phyloP scores from a whole-genome alignment of 768 basidiomycete species.

The Macrolepiota albuminosa region DNA sequence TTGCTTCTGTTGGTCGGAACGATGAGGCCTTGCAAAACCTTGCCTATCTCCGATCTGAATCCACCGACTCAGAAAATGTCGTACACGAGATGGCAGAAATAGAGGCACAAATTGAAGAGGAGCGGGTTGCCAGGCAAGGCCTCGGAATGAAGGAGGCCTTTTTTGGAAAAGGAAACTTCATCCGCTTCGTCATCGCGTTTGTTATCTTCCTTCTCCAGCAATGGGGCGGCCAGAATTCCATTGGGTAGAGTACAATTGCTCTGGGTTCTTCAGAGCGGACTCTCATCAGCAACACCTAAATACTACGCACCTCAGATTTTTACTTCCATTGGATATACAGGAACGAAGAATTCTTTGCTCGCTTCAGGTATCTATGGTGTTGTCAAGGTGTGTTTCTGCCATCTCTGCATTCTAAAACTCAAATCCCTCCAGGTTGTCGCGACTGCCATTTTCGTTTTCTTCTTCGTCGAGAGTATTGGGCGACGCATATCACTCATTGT shows the following conservation, averaged over 20 bases:
- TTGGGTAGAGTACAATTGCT: conserved; percentile 34
- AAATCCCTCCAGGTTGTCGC: conserved; percentile 37
- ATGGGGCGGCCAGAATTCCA: conserved; percentile 82
- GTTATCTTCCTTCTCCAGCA: conserved; percentile 78
- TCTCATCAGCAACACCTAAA: conserved; percentile 19
- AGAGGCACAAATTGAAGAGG: conserved; percentile 73
- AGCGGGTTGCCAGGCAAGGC: conserved; percentile 58
- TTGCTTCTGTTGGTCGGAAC: conserved; percentile 56
- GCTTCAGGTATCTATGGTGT: conserved; percentile 66
- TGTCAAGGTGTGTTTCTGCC: conserved; percentile 7
- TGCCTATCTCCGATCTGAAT: conserved; percentile 55
- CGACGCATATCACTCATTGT: conserved; percentile 69
- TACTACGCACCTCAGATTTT: conserved; percentile 79
- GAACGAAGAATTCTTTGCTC: conserved; percentile 54
- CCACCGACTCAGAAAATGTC: conserved; percentile 36
- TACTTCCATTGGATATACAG: conserved; percentile 63
- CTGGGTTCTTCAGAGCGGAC: background rate
- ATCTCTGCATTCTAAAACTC: background rate
- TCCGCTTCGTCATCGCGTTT: conserved; percentile 84
- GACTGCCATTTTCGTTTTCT: conserved; percentile 61
- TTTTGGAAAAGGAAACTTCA: conserved; percentile 74
- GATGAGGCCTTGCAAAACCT: conserved; percentile 55
- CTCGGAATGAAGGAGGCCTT: conserved; percentile 69
- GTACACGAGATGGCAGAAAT: conserved; percentile 74
- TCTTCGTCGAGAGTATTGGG: conserved; percentile 63